A percentile compares a stretch with the other conserved stretches of the same genome.
phyloP scores from a whole-genome alignment of 1,139 yeast genomes.

The Pichia sp. region DNA sequence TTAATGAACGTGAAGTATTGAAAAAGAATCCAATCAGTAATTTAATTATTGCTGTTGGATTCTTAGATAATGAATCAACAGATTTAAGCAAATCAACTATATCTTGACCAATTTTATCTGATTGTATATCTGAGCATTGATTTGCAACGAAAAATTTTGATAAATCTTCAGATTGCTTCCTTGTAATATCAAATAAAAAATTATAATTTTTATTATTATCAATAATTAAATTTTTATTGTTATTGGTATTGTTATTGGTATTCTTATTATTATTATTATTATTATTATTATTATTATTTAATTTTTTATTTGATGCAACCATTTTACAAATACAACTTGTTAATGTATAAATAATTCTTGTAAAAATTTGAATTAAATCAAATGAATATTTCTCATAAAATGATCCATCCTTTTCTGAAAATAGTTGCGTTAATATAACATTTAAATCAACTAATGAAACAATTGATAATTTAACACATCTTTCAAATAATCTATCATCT shows the following conservation, averaged over 20 bases:
- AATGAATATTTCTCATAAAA: conserved; percentile 17
- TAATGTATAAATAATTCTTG: conserved; percentile 15
- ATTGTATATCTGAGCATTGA: conserved; percentile 5
- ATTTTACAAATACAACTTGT: conserved; percentile 12
- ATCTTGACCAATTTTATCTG: neutral
- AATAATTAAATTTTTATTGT: no score
- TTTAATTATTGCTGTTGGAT: conserved; percentile 18
- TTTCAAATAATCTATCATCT: conserved; percentile 7
- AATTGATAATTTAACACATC: conserved; percentile 11
- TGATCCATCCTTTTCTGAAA: conserved; percentile 15
- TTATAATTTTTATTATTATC: conserved; percentile 7
- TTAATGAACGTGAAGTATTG: conserved; percentile 24
- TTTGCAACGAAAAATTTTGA: conserved; percentile 9
- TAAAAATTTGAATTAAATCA: conserved; percentile 22
- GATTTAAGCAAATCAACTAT: conserved; percentile 2
- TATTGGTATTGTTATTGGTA: no score
- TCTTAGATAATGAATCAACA: conserved; percentile 8
- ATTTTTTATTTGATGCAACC: conserved; percentile 4
- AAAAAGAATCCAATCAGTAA: conserved; percentile 26
- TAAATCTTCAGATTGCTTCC: conserved; percentile 5
- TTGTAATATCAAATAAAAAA: conserved; percentile 9
- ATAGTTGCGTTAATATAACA: conserved; percentile 14
- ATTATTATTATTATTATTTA: neutral
- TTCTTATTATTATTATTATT: no score
- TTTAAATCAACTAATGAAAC: conserved; percentile 17